Percentiles rank a stretch among this genome's conserved stretches.
phyloP scores from a whole-genome alignment of 2,329 filamentous ascomycete species.

The Leptographium radiaticola region DNA sequence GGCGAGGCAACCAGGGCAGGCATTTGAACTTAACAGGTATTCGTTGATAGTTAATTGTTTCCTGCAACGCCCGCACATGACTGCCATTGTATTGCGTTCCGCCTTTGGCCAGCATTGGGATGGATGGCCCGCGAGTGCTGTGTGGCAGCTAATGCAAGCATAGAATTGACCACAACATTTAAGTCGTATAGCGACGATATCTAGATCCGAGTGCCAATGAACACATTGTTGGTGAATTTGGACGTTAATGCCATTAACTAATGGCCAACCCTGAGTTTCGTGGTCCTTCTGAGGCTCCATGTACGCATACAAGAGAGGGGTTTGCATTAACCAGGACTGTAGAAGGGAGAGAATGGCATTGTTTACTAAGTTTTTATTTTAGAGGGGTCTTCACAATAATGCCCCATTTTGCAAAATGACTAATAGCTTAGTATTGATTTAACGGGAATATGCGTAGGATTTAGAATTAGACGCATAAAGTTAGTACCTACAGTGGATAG shows the following conservation, averaged over 20 bases:
- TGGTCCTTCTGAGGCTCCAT: neutral
- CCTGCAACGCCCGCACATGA: constrained; percentile 4
- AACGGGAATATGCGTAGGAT: no score
- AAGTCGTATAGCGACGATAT: constrained; percentile 8
- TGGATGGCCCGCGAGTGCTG: constrained; percentile 1
- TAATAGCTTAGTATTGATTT: no score
- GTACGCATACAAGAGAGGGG: neutral
- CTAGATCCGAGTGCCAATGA: constrained; percentile 8
- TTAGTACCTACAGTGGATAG: no score
- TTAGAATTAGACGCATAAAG: no score
- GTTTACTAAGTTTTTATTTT: no score
- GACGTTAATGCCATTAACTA: constrained; percentile 4
- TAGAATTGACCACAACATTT: constrained; percentile 8
- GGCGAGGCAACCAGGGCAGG: constrained; percentile 2
- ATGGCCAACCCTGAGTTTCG: neutral
- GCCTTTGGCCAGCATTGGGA: constrained; percentile 2
- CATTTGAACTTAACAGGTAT: constrained; percentile 1
- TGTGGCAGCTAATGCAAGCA: constrained; percentile 9
- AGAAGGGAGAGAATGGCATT: no score
- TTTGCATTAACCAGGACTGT: no score
- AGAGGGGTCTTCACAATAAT: no score
- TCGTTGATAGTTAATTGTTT: constrained; percentile 4
- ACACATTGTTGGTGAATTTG: constrained; percentile 1
- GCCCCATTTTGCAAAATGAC: no score
- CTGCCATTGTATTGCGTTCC: neutral